These are phyloP conservation scores for Solanum sejunctum DNA, from an alignment of 257 asterid genomes.

Conservation along the genomic window DNA sequence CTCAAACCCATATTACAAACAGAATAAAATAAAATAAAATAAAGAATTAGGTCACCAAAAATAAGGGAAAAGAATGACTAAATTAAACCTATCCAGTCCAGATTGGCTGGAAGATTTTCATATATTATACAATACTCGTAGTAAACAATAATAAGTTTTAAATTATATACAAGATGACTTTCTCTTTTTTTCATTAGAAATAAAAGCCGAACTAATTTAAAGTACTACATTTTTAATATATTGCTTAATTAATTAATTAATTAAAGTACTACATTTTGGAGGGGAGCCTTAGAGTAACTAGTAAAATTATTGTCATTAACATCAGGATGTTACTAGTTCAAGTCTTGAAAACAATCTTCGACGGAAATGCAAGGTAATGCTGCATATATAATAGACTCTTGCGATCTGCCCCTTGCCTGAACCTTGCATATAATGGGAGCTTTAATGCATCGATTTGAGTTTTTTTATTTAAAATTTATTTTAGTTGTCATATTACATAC, in stretches of 20 bases:
- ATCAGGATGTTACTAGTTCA: too few species aligned
- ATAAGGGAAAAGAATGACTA: background rate
- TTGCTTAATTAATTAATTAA: background rate
- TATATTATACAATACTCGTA: background rate
- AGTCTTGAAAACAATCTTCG: too few species aligned
- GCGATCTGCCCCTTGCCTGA: too few species aligned
- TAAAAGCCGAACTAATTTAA: background rate
- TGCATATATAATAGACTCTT: too few species aligned
- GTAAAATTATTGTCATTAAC: too few species aligned
- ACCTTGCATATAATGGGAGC: too few species aligned
- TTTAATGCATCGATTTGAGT: too few species aligned
- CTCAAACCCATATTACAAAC: background rate
- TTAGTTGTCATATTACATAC: too few species aligned
- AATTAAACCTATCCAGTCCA: background rate
- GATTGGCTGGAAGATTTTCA: background rate
- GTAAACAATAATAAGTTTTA: background rate
- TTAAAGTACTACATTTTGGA: too few species aligned
- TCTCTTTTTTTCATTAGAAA: background rate
- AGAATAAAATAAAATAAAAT: background rate
- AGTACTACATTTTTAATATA: background rate
- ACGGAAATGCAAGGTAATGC: too few species aligned
- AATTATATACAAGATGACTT: background rate
- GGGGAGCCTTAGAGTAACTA: too few species aligned
- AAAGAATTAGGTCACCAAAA: background rate
- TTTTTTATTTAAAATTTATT: too few species aligned